Evolutionary conservation across 2,329 filamentous ascomycete species (phyloP), one percentile per base, ranked within the genome.

Genomic region (Ceratocystiopsis sp.): DNA sequence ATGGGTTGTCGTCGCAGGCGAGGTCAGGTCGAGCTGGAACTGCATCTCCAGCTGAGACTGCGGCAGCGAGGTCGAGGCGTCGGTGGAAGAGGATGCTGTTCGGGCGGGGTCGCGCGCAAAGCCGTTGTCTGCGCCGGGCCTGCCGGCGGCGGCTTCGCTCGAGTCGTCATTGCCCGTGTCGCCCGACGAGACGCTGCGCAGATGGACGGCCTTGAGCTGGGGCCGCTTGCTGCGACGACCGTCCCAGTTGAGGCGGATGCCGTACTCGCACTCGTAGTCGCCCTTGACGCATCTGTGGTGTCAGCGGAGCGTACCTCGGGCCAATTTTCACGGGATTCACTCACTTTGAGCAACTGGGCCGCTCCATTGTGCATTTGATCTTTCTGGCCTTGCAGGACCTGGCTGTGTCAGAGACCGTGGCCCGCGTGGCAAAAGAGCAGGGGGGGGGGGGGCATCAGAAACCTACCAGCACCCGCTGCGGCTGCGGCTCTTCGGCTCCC

Each of bases 341-440:
- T 51, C 62, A 69, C 66, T 85, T 86, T 40, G 70, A 54, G 59
- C 84, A 89, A 48, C 60, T 62, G 14, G 84, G 83, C 50, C 79
- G 80, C 55, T 82, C 78, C 58, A 89, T 84, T 49, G 80, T 82
- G 60, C 83, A 89, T 65, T 87, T 87, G 49, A 64, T 59, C 48
- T 64, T 89, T 47, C 80, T 72, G 49, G 72, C 71, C 63, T 87
- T 87, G 64, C 83, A 87, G 13, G 80, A 80, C 79, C 80, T 84
- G 44, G 10, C 14, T 25, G 25, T 9, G 38, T 16, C 21, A 32
- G 18, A 18, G 15, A 33, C 12, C 4, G 14, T 35, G 13, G 39
- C 4, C 19, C 7, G 19, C 4, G 19, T 21, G 4, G 19, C 19
- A 21, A 21, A 21, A 19, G 17, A 53, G n/a, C 35, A 5, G 35